phyloP scores from a whole-genome alignment of 108 stramenopile species.

The Fistulifera pelliculosa region DNA sequence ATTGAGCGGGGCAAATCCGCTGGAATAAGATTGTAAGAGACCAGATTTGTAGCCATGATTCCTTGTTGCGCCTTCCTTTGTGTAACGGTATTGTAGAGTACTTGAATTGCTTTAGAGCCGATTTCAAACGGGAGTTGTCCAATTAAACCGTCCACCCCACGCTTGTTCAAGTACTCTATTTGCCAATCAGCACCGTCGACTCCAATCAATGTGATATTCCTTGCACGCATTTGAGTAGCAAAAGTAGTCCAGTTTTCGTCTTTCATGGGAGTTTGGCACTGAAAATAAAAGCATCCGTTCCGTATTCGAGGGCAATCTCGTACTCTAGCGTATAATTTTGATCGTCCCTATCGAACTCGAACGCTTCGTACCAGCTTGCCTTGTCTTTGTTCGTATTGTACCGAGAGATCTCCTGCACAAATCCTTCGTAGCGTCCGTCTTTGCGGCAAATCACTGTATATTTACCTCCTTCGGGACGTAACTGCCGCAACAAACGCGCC shows the following conservation, averaged over 20 bases:
- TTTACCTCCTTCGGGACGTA: conserved; percentile 25
- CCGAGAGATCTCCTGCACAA: background rate
- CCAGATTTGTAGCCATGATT: conserved; percentile 9
- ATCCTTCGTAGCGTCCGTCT: conserved; percentile 4
- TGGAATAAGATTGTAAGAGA: conserved; percentile 16
- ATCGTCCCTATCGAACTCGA: background rate
- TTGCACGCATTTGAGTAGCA: conserved; percentile 8
- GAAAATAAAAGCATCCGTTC: background rate
- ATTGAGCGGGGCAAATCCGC: conserved; percentile 1
- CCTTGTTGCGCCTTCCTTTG: background rate
- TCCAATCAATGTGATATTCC: conserved; percentile 12
- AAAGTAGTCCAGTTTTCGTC: conserved; percentile 8
- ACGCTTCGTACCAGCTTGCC: conserved; percentile 3
- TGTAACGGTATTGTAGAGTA: conserved; percentile 1
- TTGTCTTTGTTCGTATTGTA: conserved; percentile 4
- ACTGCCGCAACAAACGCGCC: conserved; percentile 18
- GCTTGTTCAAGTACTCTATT: conserved; percentile 5
- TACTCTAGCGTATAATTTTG: background rate
- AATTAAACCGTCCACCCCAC: conserved; percentile 31
- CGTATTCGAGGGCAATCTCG: conserved; percentile 4
- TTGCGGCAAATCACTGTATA: conserved; percentile 13
- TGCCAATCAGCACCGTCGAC: conserved; percentile 15
- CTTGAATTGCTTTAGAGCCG: conserved; percentile 10
- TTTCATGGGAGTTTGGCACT: conserved; percentile 17
- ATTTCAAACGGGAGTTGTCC: conserved; percentile 36